These are phyloP conservation scores for Micractinium sp. DNA, from an alignment of 139 green algal species.

Conservation along the genomic window DNA sequence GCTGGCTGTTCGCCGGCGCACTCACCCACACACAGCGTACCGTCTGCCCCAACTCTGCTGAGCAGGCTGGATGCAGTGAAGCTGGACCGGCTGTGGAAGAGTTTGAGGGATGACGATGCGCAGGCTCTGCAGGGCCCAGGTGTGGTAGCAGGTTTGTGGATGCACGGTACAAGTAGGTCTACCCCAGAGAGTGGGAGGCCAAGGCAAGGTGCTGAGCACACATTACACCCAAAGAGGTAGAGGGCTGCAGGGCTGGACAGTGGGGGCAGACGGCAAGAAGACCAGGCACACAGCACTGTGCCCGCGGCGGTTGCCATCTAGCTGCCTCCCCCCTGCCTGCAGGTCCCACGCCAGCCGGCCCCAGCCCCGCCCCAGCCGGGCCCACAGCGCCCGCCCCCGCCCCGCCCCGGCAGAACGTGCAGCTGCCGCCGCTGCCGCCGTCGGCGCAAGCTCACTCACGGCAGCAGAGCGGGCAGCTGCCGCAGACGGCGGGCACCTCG, in stretches of 20 bases:
- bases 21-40: too few species aligned
- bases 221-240: background rate
- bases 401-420: background rate
- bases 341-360: background rate
- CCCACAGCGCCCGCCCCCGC: background rate
- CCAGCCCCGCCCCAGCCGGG: background rate
- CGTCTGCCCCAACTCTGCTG: too few species aligned
- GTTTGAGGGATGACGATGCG: background rate
- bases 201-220: background rate
- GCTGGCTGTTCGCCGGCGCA: too few species aligned
- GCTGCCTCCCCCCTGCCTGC: background rate
- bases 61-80: conserved; percentile 19
- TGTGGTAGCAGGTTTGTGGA: background rate
- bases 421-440: background rate
- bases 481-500: background rate
- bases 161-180: background rate
- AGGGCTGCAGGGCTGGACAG: background rate
- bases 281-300: background rate
- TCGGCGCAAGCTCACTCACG: too few species aligned
- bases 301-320: too few species aligned
- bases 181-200: too few species aligned
- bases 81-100: conserved; percentile 18
- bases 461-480: background rate
- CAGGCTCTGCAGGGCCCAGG: background rate
- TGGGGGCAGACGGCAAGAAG: background rate